phyloP scores from a whole-genome alignment of 2,329 filamentous ascomycete genomes.

The Zymoseptoria tritici region DNA sequence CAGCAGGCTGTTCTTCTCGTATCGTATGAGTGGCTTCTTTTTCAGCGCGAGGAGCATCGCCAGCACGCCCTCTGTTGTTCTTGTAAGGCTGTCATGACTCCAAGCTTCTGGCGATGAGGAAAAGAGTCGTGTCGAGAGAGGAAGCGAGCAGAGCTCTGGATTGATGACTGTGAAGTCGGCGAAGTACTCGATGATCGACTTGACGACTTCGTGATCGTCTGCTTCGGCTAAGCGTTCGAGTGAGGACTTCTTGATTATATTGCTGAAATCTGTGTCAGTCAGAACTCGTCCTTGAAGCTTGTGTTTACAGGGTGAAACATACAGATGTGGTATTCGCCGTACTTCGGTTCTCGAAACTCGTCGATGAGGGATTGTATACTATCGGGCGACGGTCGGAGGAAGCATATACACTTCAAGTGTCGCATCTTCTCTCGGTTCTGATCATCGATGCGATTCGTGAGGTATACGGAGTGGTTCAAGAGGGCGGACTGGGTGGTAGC shows the following conservation, averaged over 20 bases:
- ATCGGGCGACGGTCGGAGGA: conserved; percentile 83
- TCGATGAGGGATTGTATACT: conserved; percentile 92
- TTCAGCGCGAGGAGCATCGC: conserved; percentile 82
- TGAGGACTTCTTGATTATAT: conserved; percentile 93
- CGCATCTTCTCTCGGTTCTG: conserved; percentile 91
- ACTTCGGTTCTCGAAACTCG: conserved; percentile 90
- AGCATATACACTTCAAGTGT: conserved; percentile 86
- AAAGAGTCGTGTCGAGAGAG: conserved; percentile 25
- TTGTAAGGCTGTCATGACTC: conserved; percentile 81
- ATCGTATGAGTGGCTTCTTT: conserved; percentile 92
- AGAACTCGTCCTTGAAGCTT: conserved; percentile 21
- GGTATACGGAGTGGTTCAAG: conserved; percentile 93
- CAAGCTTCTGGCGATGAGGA: conserved; percentile 62
- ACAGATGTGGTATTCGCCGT: conserved; percentile 92
- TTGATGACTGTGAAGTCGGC: conserved; percentile 94
- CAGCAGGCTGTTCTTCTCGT: conserved; percentile 81
- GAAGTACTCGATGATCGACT: conserved; percentile 89
- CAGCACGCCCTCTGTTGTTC: conserved; percentile 79
- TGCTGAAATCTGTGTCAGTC: conserved; percentile 68
- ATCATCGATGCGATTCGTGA: conserved; percentile 94
- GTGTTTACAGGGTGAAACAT: conserved; percentile 15
- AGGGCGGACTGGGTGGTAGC: conserved; percentile 92
- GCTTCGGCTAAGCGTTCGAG: conserved; percentile 90
- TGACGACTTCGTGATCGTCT: conserved; percentile 95
- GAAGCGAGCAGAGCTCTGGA: conserved; percentile 58